Evolutionary conservation across 495 filamentous ascomycete species (phyloP).

Genomic region (Penicillium odoratum): DNA sequence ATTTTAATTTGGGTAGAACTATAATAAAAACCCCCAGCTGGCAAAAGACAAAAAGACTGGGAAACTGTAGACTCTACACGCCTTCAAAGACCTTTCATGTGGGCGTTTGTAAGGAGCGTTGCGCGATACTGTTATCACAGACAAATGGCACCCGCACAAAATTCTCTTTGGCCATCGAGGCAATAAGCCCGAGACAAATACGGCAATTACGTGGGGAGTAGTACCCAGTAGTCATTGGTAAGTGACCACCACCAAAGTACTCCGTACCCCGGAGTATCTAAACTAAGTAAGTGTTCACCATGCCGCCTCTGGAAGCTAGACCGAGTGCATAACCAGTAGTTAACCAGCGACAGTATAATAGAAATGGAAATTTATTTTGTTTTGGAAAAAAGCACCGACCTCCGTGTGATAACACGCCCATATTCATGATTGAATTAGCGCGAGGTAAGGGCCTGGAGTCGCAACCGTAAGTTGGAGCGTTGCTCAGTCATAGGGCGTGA

Average conservation of each 20-base stretch:
- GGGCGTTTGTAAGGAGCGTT: conserved; percentile 2
- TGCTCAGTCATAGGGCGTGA: conserved; percentile 26
- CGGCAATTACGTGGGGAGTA: conserved; percentile 6
- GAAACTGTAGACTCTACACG: background rate
- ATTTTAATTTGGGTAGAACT: too few species aligned
- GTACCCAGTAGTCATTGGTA: conserved; percentile 7
- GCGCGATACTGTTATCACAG: conserved; percentile 3
- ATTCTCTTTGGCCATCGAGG: conserved; percentile 10
- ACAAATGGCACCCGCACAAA: conserved; percentile 7
- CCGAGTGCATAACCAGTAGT: background rate
- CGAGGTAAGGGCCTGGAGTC: conserved; percentile 24
- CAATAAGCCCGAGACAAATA: conserved; percentile 15
- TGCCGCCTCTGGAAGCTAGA: background rate
- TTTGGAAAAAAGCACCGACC: conserved; percentile 4
- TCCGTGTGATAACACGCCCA: conserved; percentile 4
- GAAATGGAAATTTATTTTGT: too few species aligned
- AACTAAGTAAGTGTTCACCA: background rate
- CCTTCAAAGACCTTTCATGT: background rate
- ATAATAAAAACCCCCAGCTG: too few species aligned
- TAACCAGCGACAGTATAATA: too few species aligned
- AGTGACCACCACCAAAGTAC: background rate
- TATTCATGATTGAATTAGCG: conserved; percentile 14
- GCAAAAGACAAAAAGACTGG: background rate
- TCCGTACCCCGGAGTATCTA: conserved; percentile 3
- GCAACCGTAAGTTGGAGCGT: conserved; percentile 12